Evolutionary conservation across 2,329 filamentous ascomycete species (phyloP), one percentile per base, ranked within the genome.

Genomic region (Stachybotrys chlorohalonatus): DNA sequence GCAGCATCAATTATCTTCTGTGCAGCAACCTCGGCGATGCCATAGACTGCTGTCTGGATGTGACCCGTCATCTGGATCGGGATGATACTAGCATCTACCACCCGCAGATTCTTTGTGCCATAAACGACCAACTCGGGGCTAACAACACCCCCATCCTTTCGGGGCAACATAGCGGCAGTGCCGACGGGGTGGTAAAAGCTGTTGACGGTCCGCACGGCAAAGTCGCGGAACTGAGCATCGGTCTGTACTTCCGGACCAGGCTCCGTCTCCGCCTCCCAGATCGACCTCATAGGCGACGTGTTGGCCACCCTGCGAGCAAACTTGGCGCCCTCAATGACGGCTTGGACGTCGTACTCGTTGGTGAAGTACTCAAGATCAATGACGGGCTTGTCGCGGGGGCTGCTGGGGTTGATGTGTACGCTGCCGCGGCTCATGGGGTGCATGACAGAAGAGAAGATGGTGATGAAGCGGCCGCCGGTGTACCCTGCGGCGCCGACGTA

Each of bases 391-490:
- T 55, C 61, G 6, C 49, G 15, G 7, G 59, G 56, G 11, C 57
- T 53, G 5, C 52, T 36, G 24, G 62, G 53, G 50, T 62, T 54
- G 39, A 63, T 62, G 46, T 63, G 62, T 1, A 63, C 54, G 49
- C 53, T 62, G 5, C 62, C 62, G 1, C 60, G 59, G 16, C 62
- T 82, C 60, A 82, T 78, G 0, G 84, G 83, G 54, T 86, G 84
- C 53, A 80, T 80, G 31, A 83, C 78, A 56, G 82, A 81, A 0
- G 77, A 75, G 59, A 79, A 78, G 56, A 80, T 71, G 13, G 80
- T 78, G 39, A 73, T 60, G 54, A 71, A 72, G 45, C 70, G 65
- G 54, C 63, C 63, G n/a, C 59, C 62, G 5, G 63, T 60, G 36
- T 66, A 65, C 0, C 65, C 64, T 16, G 64, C 62, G 8, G 63